phyloP scores from a whole-genome alignment of 257 asterid genomes.

The Coffea eugenioides region DNA sequence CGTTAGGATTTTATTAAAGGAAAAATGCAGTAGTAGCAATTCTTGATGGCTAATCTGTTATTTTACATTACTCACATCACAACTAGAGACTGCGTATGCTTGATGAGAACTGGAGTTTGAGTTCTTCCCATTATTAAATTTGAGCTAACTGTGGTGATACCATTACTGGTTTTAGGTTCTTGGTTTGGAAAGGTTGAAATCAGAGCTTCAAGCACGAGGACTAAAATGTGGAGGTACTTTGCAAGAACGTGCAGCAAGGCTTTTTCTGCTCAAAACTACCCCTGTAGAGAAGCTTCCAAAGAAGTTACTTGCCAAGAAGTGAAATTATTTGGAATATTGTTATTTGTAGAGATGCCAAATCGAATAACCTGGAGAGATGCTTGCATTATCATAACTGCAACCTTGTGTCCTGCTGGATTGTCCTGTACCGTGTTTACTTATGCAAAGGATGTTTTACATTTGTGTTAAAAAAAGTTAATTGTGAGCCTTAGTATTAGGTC shows the following conservation, averaged over 20 bases:
- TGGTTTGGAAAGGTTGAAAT: slow-evolving; percentile 75
- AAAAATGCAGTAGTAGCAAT: too few species aligned
- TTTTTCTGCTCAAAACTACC: slow-evolving; percentile 46
- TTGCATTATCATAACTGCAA: background rate
- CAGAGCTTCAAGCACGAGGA: slow-evolving; percentile 75
- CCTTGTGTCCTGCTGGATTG: background rate
- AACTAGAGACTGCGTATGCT: background rate
- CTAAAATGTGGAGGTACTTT: slow-evolving; percentile 82
- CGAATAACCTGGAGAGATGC: too few species aligned
- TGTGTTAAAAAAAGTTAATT: background rate
- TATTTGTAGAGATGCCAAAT: too few species aligned
- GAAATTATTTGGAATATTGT: too few species aligned
- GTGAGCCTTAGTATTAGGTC: background rate
- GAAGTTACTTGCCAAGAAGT: slow-evolving; percentile 84
- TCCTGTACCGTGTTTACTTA: background rate
- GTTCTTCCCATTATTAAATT: background rate
- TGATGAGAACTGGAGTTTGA: background rate
- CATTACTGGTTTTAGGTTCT: slow-evolving; percentile 40
- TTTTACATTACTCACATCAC: background rate
- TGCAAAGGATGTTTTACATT: background rate
- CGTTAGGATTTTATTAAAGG: background rate
- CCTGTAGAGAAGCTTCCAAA: slow-evolving; percentile 75
- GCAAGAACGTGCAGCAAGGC: slow-evolving; percentile 89
- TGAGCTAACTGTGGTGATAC: background rate
- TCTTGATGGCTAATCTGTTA: background rate